Evolutionary conservation across 768 basidiomycete species (phyloP), one percentile per base, ranked within the genome.

Genomic region (Leccinellum rugosiceps): DNA sequence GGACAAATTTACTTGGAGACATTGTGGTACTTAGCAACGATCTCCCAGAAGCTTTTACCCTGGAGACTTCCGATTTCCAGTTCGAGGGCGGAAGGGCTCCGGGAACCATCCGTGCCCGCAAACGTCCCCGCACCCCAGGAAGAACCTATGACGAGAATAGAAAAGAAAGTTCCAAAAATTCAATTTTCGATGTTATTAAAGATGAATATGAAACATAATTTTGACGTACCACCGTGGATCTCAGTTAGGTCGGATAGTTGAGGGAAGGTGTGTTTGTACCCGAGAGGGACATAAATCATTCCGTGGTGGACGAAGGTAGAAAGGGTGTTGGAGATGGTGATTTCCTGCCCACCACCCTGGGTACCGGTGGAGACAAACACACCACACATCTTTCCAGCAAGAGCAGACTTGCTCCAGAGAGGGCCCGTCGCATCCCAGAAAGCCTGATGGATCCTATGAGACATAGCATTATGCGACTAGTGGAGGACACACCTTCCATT

Each of bases 51-150:
- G 13, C 70, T 55, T 61, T 78, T 77, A 19, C 86, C 86, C 57
- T 88, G 86, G 52, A 83, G 72, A 14, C 67, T 68, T 11, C 84
- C 86, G 23, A 86, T 76, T 63, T 83, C 79, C 45, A 81, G 62
- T 69, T 88, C 86, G 38, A 86, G 76, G 7, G 72, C 63, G 7
- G 77, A 76, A 21, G 88, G 87, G 63, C 83, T 80, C 62, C 88
- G 85, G 15, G 80, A 75, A 26, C 85, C 86, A 58, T 80, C 78
- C 9, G 72, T 66, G 45, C 76, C 78, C 13, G 86, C 77, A 63
- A 82, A 76, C 31, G 87, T 87, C 47, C 87, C 90, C n/a, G 88
- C 85, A 61, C 92, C 92, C 83, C 86, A 94, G 1, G 92, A 81
- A 19, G 87, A 86, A 46, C 89, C 88, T 86, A 47, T 2, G 19